phyloP scores from a whole-genome alignment of 2,329 filamentous ascomycete species.

The Bipolaris cookei region DNA sequence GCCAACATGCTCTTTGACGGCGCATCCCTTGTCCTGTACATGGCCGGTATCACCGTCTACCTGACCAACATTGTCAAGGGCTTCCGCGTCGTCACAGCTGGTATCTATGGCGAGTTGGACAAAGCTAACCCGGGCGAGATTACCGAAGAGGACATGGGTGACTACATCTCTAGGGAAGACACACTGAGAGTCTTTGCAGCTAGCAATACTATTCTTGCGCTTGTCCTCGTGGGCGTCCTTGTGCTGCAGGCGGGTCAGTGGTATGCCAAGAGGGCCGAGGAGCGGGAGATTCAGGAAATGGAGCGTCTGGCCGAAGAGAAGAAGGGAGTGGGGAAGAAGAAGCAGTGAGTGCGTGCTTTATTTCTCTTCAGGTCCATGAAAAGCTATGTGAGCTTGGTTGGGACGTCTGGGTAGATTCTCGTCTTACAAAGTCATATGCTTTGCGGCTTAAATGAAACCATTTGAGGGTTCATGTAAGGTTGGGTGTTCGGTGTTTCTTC shows the following conservation, averaged over 20 bases:
- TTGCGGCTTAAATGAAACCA: neutral
- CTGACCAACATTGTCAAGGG: slow-evolving; percentile 97
- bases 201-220: slow-evolving; percentile 92
- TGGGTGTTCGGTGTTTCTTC: neutral
- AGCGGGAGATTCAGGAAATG: slow-evolving; percentile 74
- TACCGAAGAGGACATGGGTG: slow-evolving; percentile 54
- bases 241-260: slow-evolving; percentile 96
- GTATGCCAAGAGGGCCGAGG: slow-evolving; percentile 96
- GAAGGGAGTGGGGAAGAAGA: slow-evolving; percentile 46
- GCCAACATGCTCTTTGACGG: slow-evolving; percentile 95
- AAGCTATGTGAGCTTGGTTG: neutral
- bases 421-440: neutral
- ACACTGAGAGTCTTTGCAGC: slow-evolving; percentile 88
- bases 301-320: slow-evolving; percentile 54
- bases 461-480: neutral
- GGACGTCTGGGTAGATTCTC: neutral
- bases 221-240: slow-evolving; percentile 89
- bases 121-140: slow-evolving; percentile 43
- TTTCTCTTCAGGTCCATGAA: neutral
- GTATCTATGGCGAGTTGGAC: slow-evolving; percentile 64
- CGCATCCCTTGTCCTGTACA: slow-evolving; percentile 73
- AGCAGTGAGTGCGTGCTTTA: slow-evolving; percentile 28
- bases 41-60: slow-evolving; percentile 90
- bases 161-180: slow-evolving; percentile 83
- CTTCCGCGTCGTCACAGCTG: slow-evolving; percentile 78